Base-by-base conservation (phyloP, 1,139 yeast genomes). In the Blastobotrys indianensis region DNA sequence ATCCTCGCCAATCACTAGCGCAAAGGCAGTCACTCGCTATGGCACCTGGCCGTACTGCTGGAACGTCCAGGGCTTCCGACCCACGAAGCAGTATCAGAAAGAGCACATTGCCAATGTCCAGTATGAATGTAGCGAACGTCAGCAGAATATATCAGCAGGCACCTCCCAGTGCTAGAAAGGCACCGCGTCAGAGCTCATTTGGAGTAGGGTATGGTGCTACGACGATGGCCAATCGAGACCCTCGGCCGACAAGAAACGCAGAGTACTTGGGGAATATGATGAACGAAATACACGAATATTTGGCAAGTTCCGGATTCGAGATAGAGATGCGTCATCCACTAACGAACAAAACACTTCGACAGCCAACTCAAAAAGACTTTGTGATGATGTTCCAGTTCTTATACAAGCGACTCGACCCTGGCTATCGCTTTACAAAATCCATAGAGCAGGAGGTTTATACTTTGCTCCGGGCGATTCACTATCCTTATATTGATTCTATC, bases 331-430 rank as follows among this genome's bases (percentile, higher is more conserved):
- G 79, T 55, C 86, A 82, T 54, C 76, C 86, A 1, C 64, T 88
- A 29, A 75, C 86, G 2, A 70, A 74, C 17, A 82, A 80, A 59
- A 77, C 87, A 1, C 68, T 88, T 48, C 75, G 73, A 54, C 80
- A 76, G 53, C 97, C 97, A 7, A 87, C 96, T 0, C 97, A 88
- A 59, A 85, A 84, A 61, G 95, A 86, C 56, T 88, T 88, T 64
- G 80, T 79, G 9, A 62, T 76, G 42, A 80, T 88, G 15, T 88
- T 88, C 66, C 85, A 84, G 62, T 90, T 88, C 74, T 67, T 88
- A 20, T 87, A 85, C 64, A 74, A 72, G 52, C 75, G 79, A 55
- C 67, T 87, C 35, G 97, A 90, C 61, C 96, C 96, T 0, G 82
- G 83, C 37, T 83, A 84, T 62, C 71, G 70, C 51, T 86, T 86